Evolutionary conservation across 495 filamentous ascomycete genomes (phyloP).

Genomic region (Beverwykella pulmonaria): DNA sequence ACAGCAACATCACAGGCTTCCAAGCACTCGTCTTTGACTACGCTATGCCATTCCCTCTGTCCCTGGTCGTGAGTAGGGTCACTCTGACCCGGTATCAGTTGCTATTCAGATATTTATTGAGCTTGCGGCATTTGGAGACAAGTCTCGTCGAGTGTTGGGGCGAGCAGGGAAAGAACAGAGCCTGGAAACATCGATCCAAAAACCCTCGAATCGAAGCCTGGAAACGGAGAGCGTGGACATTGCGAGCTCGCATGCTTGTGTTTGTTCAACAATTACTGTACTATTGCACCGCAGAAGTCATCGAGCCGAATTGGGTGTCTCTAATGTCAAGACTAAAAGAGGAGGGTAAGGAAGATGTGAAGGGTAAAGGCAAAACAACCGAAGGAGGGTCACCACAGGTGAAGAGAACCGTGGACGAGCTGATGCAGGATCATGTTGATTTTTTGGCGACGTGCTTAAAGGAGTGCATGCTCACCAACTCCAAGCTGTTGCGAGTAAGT

Average conservation of each 20-base stretch:
- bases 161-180: slow-evolving; percentile 79
- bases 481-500: slow-evolving; percentile 83
- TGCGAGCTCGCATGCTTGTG: slow-evolving; percentile 90
- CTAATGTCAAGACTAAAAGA: slow-evolving; percentile 83
- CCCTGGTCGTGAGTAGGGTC: slow-evolving; percentile 92
- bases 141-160: slow-evolving; percentile 84
- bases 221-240: slow-evolving; percentile 90
- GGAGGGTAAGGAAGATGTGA: slow-evolving; percentile 51
- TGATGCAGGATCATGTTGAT: slow-evolving; percentile 99
- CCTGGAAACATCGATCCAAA: slow-evolving; percentile 80
- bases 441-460: slow-evolving; percentile 97
- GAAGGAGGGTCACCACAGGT: slow-evolving; percentile 49
- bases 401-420: slow-evolving; percentile 88
- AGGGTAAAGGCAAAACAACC: slow-evolving; percentile 40
- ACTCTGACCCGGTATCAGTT: slow-evolving; percentile 95
- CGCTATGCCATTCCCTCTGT: slow-evolving; percentile 92
- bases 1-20: slow-evolving; percentile 85
- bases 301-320: slow-evolving; percentile 94
- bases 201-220: slow-evolving; percentile 78
- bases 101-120: slow-evolving; percentile 89
- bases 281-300: slow-evolving; percentile 94
- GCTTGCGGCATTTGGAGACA: slow-evolving; percentile 83
- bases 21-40: slow-evolving; percentile 93
- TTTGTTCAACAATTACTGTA: slow-evolving; percentile 96
- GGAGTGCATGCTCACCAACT: slow-evolving; percentile 98